Evolutionary conservation across 257 asterid species (phyloP).

Genomic region (Solanum sejunctum): DNA sequence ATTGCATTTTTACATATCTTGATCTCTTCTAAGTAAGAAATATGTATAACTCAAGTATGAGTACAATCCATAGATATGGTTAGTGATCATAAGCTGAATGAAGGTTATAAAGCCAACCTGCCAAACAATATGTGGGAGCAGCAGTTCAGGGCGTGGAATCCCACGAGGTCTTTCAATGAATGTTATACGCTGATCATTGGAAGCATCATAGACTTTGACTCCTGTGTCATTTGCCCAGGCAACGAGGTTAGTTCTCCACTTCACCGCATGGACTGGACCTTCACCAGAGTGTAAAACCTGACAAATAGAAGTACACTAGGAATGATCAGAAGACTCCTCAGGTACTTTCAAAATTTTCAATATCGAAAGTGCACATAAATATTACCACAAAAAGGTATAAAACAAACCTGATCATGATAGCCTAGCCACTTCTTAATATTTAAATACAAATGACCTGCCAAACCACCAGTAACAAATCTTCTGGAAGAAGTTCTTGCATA

Average conservation of each 20-base stretch:
- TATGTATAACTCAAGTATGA: neutral
- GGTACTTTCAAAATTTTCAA: neutral
- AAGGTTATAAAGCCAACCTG: slow-evolving; percentile 44
- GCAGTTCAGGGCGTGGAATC: slow-evolving; percentile 90
- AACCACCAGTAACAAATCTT: slow-evolving; percentile 96
- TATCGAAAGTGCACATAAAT: slow-evolving; percentile 5
- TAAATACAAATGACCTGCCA: slow-evolving; percentile 83
- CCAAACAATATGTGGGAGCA: slow-evolving; percentile 96
- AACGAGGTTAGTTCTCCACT: slow-evolving; percentile 87
- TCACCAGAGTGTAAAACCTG: slow-evolving; percentile 98
- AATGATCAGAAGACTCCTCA: slow-evolving; percentile 1
- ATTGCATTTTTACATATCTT: neutral
- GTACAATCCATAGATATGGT: neutral
- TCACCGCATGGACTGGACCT: slow-evolving; percentile 93
- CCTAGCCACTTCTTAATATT: slow-evolving; percentile 94
- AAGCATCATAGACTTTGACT: slow-evolving; percentile 94
- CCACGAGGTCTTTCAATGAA: slow-evolving; percentile 94
- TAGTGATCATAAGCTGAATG: neutral
- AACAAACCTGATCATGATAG: slow-evolving; percentile 84
- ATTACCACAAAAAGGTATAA: slow-evolving; percentile 6
- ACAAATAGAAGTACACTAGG: slow-evolving; percentile 12
- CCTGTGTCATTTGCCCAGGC: slow-evolving; percentile 99
- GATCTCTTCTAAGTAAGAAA: neutral
- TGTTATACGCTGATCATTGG: slow-evolving; percentile 84
- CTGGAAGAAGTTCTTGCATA: slow-evolving; percentile 80